These are phyloP conservation scores for Hypomontagnella submonticulosa DNA, from an alignment of 495 filamentous ascomycete species.

Conservation along the genomic window DNA sequence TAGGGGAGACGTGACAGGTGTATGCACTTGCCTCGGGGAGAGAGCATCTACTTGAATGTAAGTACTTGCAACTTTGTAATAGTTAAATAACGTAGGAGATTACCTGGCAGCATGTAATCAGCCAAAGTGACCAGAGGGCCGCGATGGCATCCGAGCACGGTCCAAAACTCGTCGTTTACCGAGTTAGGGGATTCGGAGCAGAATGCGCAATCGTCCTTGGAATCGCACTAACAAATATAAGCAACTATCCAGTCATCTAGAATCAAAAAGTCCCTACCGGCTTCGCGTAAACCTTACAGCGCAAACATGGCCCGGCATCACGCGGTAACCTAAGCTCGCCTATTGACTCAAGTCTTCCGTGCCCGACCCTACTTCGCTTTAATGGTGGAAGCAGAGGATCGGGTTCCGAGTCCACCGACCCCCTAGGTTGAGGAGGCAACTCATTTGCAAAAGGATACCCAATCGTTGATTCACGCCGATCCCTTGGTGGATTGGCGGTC, in stretches of 20 bases:
- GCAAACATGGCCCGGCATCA: constrained; percentile 58
- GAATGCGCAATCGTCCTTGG: constrained; percentile 56
- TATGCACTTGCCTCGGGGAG: constrained; percentile 58
- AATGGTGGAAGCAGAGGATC: constrained; percentile 62
- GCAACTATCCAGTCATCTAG: constrained; percentile 12
- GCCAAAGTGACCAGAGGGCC: constrained; percentile 55
- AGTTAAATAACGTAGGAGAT: constrained; percentile 6
- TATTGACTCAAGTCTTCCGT: constrained; percentile 60
- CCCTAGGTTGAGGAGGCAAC: constrained; percentile 51
- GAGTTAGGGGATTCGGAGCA: constrained; percentile 52
- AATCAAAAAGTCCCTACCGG: constrained; percentile 43
- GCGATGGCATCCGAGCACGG: constrained; percentile 58
- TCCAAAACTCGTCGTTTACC: constrained; percentile 56
- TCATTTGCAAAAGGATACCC: constrained; percentile 57
- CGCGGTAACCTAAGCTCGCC: constrained; percentile 59
- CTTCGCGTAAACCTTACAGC: constrained; percentile 56
- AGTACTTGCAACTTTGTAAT: constrained; percentile 13
- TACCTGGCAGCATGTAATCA: constrained; percentile 61
- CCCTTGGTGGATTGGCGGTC: constrained; percentile 50
- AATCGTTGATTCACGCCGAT: constrained; percentile 58
- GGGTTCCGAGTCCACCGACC: constrained; percentile 60
- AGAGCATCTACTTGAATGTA: constrained; percentile 48
- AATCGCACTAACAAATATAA: constrained; percentile 54
- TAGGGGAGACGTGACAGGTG: constrained; percentile 61
- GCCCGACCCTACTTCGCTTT: constrained; percentile 60